Base-by-base conservation (phyloP, 2,329 filamentous ascomycete genomes). In the Ophiostoma piceae region DNA sequence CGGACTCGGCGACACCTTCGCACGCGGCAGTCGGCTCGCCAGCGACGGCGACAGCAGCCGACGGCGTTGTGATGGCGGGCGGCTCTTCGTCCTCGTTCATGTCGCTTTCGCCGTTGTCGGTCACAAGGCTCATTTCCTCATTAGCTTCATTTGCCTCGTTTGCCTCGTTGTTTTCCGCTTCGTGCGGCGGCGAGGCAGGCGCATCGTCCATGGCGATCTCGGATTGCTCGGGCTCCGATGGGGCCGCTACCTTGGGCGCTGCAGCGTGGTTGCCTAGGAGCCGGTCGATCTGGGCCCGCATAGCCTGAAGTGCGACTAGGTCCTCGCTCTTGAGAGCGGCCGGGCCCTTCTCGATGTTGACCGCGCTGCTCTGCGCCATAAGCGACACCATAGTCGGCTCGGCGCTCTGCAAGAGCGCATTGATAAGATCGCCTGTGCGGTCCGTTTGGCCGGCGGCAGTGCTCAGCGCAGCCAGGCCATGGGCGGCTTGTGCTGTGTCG, bases 401-500 rank as follows among this genome's bases (percentile, higher is more conserved):
- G 29, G 84, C 83, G 69, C 81, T 74, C 37, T 81, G 88, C 73
- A 90, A 81, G 73, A 92, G 82, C 68, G 85, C 83, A 71, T 86
- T 81, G 68, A 88, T 81, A 71, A 92, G 82, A 72, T 83, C 80
- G 73, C 82, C 82, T 69, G 81, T 73, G 65, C 69, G 71, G 39
- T 74, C 73, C 2, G 81, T 73, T 62, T 68, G 71, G 39, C 74
- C 73, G 5, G 5, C 69, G 14, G 57, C 16, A 2, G 39, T 47
- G 22, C 9, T 11, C 14, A 74, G 67, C 3, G 51, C 35, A 3
- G 69, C 41, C 41, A 92, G 81, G 71, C 87, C 88, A 71, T 92
- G 82, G 4, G 88, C 88, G 62, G 87, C 84, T 76, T 91, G 88
- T 75, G 90, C 84, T 77, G 91, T 86, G 68, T 84, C 82, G 26